A percentile compares a stretch with the other conserved stretches of the same genome.
Evolutionary conservation across 129 eudicot genomes (phyloP).

Genomic region (Glebionis coronaria): DNA sequence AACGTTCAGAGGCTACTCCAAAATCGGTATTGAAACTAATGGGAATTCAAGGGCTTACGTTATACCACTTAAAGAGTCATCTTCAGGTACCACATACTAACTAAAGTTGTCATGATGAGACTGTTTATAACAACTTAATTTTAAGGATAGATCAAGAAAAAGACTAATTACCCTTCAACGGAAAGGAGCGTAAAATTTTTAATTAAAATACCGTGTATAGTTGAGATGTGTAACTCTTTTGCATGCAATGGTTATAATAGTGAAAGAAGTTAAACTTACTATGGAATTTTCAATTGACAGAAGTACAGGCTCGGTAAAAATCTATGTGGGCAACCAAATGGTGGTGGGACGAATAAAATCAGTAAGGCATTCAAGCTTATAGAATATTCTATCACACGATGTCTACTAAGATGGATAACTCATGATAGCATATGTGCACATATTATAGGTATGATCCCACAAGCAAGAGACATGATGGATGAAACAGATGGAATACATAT

Average conservation of each 20-base stretch:
- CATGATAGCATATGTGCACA: slow-evolving; percentile 14
- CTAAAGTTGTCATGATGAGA: neutral
- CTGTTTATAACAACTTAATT: too few relatives aligned
- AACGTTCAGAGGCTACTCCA: slow-evolving; percentile 88
- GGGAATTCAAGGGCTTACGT: slow-evolving; percentile 94
- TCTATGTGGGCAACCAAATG: slow-evolving; percentile 61
- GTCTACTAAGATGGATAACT: neutral
- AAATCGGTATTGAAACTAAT: slow-evolving; percentile 90
- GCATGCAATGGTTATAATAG: neutral
- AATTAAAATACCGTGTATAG: too few relatives aligned
- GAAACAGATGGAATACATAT: slow-evolving; percentile 47
- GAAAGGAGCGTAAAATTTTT: too few relatives aligned
- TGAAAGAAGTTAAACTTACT: slow-evolving; percentile 9
- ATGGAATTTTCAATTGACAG: slow-evolving; percentile 40
- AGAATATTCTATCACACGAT: neutral
- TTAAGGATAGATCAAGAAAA: too few relatives aligned
- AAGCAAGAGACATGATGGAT: slow-evolving; percentile 33
- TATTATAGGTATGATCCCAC: slow-evolving; percentile 31
- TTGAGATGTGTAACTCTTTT: neutral
- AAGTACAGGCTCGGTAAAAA: slow-evolving; percentile 91
- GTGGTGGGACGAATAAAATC: slow-evolving; percentile 49
- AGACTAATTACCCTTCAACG: too few relatives aligned
- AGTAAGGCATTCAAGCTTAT: slow-evolving; percentile 37
- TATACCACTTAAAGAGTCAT: slow-evolving; percentile 94
- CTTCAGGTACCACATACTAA: slow-evolving; percentile 64